Percentiles rank a stretch among this genome's conserved stretches.
These are phyloP conservation scores for Penicillium griseofulvum DNA, from an alignment of 2,329 filamentous ascomycete species.

Conservation along the genomic window DNA sequence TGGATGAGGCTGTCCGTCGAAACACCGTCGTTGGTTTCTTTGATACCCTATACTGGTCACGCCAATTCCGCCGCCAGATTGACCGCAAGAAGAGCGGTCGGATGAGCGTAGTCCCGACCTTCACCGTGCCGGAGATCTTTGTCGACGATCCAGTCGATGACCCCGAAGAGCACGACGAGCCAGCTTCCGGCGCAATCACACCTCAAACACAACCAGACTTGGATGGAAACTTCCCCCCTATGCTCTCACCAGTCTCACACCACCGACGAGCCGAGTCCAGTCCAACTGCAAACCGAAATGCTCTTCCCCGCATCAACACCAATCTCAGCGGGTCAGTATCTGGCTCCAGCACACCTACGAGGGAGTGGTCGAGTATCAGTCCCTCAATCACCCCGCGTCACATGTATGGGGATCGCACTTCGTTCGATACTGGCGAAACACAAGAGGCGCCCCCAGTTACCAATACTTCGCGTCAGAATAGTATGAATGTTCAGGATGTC, in stretches of 20 bases:
- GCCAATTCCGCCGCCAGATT: conserved; percentile 73
- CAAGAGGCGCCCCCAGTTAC: conserved; percentile 18
- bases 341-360: conserved; percentile 33
- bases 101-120: conserved; percentile 73
- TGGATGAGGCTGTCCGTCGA: conserved; percentile 89
- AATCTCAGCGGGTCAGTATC: conserved; percentile 42
- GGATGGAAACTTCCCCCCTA: conserved; percentile 24
- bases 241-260: conserved; percentile 34
- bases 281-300: conserved; percentile 18
- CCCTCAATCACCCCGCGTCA: conserved; percentile 38
- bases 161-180: conserved; percentile 17
- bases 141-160: conserved; percentile 71
- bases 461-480: conserved; percentile 59
- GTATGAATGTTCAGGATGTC: conserved; percentile 72
- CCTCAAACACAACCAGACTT: conserved; percentile 21
- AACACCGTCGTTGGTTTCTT: conserved; percentile 93
- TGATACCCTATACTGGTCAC: conserved; percentile 83
- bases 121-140: conserved; percentile 84
- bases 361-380: conserved; percentile 56
- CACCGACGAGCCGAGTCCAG: conserved; percentile 30
- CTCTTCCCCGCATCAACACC: conserved; percentile 51
- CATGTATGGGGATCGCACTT: conserved; percentile 30
- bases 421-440: conserved; percentile 29
- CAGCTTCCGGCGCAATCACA: conserved; percentile 18
- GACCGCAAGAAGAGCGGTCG: conserved; percentile 70